Conservation (phyloP, 2,329 filamentous ascomycete genomes). For the Curvularia eragrostidis region DNA sequence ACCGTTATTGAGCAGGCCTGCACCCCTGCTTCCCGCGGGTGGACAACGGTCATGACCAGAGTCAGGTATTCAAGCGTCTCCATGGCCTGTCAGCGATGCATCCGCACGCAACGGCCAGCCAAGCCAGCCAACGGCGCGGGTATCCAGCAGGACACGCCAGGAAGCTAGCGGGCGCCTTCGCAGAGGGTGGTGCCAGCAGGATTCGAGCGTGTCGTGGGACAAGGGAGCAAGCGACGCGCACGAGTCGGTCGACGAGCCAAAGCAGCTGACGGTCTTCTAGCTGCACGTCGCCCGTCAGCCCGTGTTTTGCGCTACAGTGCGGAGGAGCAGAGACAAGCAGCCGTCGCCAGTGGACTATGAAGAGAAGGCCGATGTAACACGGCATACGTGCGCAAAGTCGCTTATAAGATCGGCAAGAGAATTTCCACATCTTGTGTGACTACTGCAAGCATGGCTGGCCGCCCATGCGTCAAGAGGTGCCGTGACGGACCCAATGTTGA, state of each 20-base stretch:
- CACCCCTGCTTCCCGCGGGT: conserved; percentile 43
- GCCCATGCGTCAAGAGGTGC: conserved; percentile 17
- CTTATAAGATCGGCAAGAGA: conserved; percentile 30
- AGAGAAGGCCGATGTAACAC: conserved; percentile 30
- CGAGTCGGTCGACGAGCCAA: conserved; percentile 19
- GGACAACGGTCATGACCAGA: conserved; percentile 26
- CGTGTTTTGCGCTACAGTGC: conserved; percentile 27
- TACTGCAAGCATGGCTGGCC: conserved; percentile 20
- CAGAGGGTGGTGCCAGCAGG: conserved; percentile 7
- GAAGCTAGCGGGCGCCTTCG: conserved; percentile 14
- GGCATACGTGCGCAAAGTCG: conserved; percentile 18
- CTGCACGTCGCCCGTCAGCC: conserved; percentile 42
- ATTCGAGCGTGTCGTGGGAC: conserved; percentile 25
- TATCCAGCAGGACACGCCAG: not conserved
- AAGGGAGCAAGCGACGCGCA: conserved; percentile 12
- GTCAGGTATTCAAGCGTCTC: conserved; percentile 10
- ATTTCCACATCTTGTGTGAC: conserved; percentile 32
- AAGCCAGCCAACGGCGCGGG: conserved; percentile 6
- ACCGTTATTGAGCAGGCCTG: conserved; percentile 34
- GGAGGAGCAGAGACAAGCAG: conserved; percentile 13
- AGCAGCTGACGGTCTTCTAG: conserved; percentile 37
- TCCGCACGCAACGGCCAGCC: conserved; percentile 14
- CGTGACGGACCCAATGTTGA: conserved; percentile 8
- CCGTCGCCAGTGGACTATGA: conserved; percentile 19
- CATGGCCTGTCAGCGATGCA: conserved; percentile 5